Evolutionary conservation across 2,329 filamentous ascomycete species (phyloP).

Genomic region (Colletotrichum acutatum): DNA sequence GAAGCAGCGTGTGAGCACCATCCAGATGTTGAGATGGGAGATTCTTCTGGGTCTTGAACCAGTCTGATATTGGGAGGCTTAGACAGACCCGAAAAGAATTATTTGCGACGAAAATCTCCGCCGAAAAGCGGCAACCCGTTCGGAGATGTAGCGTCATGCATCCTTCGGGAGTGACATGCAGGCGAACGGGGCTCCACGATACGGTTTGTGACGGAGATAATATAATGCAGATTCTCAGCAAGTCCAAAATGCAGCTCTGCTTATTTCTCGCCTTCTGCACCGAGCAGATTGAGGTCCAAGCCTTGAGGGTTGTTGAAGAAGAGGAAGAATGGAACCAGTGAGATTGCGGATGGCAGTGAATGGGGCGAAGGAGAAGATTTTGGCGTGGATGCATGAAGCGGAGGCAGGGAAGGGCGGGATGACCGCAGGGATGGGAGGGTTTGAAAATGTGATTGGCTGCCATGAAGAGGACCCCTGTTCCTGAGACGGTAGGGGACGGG

Average conservation of each 20-base stretch:
- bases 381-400: conserved; percentile 28
- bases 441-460: conserved; percentile 16
- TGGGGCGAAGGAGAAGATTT: conserved; percentile 26
- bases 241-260: not conserved
- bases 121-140: conserved; percentile 1
- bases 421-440: conserved; percentile 26
- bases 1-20: not conserved
- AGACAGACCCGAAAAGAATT: not conserved
- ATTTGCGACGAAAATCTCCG: not conserved
- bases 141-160: conserved; percentile 19
- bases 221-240: not conserved
- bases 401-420: conserved; percentile 31
- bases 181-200: not conserved
- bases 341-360: conserved; percentile 19
- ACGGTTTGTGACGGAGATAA: not conserved
- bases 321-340: conserved; percentile 17
- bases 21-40: not conserved
- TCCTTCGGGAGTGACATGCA: conserved; percentile 5
- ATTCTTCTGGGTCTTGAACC: not conserved
- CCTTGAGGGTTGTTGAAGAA: not conserved
- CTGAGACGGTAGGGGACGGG: conserved; percentile 24
- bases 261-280: not conserved
- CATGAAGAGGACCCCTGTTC: conserved; percentile 14
- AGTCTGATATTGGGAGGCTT: not conserved
- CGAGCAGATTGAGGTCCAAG: conserved; percentile 1